Evolutionary conservation across 169 alveolate species (phyloP).

Genomic region (Plasmodium berghei): DNA sequence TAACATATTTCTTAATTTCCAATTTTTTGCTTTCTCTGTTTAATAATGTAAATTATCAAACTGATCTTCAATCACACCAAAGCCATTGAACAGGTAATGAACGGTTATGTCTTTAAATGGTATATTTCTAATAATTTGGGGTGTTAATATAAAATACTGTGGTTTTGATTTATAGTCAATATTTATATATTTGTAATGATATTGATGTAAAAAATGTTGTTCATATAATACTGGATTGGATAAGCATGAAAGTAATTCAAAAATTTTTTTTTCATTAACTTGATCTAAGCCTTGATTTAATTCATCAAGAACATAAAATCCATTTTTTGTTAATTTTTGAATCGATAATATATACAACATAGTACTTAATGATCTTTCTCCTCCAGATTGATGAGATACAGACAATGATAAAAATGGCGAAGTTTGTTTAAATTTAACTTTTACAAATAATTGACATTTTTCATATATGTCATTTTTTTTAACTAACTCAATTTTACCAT

Average conservation of each 20-base stretch:
- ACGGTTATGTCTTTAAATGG: constrained; percentile 44
- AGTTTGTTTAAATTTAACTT: constrained; percentile 79
- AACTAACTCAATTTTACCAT: constrained; percentile 81
- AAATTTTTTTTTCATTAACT: constrained; percentile 78
- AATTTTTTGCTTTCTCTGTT: too few species aligned
- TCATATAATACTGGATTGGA: constrained; percentile 28
- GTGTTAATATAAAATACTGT: constrained; percentile 84
- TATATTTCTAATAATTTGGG: constrained; percentile 78
- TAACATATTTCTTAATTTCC: too few species aligned
- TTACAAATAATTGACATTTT: constrained; percentile 78
- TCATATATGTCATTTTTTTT: constrained; percentile 77
- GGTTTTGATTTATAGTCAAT: constrained; percentile 75
- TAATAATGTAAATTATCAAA: constrained; percentile 1
- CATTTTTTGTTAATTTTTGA: constrained; percentile 81
- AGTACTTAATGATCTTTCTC: constrained; percentile 86
- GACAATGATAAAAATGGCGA: constrained; percentile 80
- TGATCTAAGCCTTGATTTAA: constrained; percentile 85
- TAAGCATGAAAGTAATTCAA: constrained; percentile 73
- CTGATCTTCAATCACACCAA: constrained; percentile 35
- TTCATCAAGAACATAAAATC: constrained; percentile 84
- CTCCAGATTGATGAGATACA: constrained; percentile 86
- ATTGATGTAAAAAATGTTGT: constrained; percentile 15
- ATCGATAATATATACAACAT: constrained; percentile 84
- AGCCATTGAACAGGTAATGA: constrained; percentile 58
- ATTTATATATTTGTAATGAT: constrained; percentile 17